These are phyloP conservation scores for Xylaria sp. DNA, from an alignment of 2,329 filamentous ascomycete species.

Conservation along the genomic window DNA sequence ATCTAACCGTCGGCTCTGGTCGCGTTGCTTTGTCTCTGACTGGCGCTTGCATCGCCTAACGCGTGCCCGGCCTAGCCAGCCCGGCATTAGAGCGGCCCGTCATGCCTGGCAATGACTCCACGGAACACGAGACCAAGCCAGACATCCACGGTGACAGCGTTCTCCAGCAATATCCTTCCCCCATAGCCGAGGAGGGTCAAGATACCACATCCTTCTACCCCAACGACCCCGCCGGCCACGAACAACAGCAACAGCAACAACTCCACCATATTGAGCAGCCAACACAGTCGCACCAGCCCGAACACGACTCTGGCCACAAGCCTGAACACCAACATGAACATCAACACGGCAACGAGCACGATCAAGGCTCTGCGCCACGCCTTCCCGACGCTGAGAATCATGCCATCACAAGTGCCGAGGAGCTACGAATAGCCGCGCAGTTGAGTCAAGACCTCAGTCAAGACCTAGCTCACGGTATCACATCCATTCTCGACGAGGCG, in stretches of 20 bases:
- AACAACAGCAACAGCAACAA: constrained; percentile 26
- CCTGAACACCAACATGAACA: constrained; percentile 45
- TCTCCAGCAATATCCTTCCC: constrained; percentile 59
- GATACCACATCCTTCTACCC: constrained; percentile 58
- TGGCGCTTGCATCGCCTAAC: constrained; percentile 23
- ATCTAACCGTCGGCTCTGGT: constrained; percentile 1
- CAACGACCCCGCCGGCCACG: constrained; percentile 40
- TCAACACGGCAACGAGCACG: constrained; percentile 39
- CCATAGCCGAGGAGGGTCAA: constrained; percentile 58
- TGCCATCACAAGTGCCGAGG: constrained; percentile 60
- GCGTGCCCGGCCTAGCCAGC: constrained; percentile 30
- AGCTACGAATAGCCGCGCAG: constrained; percentile 69
- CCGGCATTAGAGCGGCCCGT: constrained; percentile 34
- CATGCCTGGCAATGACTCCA: constrained; percentile 48
- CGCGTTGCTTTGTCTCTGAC: constrained; percentile 12
- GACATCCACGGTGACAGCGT: constrained; percentile 45
- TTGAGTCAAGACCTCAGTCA: constrained; percentile 66
- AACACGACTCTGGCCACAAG: constrained; percentile 27
- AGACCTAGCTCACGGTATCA: constrained; percentile 63
- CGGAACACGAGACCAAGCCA: constrained; percentile 44
- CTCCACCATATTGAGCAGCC: constrained; percentile 41
- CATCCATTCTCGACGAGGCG: constrained; percentile 52
- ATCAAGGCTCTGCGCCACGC: constrained; percentile 49
- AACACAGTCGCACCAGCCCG: constrained; percentile 40
- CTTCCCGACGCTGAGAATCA: constrained; percentile 57